These are phyloP conservation scores for Colletotrichum sublineola DNA, from an alignment of 2,329 filamentous ascomycete genomes.

Conservation along the genomic window DNA sequence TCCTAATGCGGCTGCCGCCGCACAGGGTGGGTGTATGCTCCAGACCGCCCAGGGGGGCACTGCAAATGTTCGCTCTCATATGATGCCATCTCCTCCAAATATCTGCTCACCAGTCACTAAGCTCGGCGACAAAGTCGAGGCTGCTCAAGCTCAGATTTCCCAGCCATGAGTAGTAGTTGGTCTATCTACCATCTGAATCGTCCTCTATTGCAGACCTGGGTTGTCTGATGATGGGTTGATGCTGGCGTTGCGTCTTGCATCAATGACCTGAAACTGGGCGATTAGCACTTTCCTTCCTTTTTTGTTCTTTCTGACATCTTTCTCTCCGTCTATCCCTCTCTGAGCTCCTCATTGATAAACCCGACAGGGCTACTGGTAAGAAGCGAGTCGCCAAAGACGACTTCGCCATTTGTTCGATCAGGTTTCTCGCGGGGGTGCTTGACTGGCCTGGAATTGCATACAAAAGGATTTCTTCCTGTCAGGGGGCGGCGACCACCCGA, in stretches of 20 bases:
- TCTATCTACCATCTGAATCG: not conserved
- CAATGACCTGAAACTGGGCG: constrained; percentile 39
- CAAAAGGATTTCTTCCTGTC: not conserved
- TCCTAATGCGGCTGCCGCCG: not conserved
- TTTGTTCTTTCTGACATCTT: not conserved
- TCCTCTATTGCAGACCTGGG: not conserved
- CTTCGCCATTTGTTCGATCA: constrained; percentile 13
- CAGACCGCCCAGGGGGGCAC: not conserved
- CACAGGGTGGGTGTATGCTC: not conserved
- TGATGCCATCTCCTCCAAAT: not conserved
- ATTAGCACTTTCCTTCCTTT: constrained; percentile 20
- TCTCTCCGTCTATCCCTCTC: not conserved
- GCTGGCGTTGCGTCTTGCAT: constrained; percentile 25
- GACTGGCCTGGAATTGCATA: not conserved
- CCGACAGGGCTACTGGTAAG: not conserved
- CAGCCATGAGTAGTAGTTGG: not conserved
- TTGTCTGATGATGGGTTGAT: constrained; percentile 13
- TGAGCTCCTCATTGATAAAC: not conserved
- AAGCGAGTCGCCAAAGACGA: constrained; percentile 10
- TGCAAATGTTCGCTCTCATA: constrained; percentile 1
- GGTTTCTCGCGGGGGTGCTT: constrained; percentile 27
- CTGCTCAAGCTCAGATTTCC: not conserved
- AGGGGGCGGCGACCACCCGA: no score
- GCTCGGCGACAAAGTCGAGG: constrained; percentile 1
- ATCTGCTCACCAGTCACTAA: not conserved